Evolutionary conservation across 164 flowering plant genomes (phyloP), one percentile per base, ranked within the genome.

Genomic region (Buxus sempervirens): DNA sequence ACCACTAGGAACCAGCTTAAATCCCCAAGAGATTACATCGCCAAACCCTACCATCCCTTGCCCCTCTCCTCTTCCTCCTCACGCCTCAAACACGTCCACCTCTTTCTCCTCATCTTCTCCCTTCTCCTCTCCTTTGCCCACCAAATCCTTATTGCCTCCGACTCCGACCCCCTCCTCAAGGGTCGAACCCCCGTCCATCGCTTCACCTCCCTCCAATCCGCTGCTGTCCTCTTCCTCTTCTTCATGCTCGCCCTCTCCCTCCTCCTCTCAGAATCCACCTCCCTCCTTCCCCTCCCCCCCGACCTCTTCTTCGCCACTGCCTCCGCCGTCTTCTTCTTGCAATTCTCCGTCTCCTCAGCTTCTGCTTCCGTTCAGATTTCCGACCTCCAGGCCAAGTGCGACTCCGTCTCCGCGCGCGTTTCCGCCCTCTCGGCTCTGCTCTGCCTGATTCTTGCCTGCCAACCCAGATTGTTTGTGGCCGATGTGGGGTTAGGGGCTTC

Each of bases 141-240:
- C 85, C 88, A 90, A 41, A 36, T 70, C 70, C 19, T 84, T 42
- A 36, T 76, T 71, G 84, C 98, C 66, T 54, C 79, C 71, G 69
- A 75, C 67, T 32, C 96, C 56, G 96, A 90, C 65, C 97, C 96
- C 0, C 90, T 92, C 69, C 78, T 91, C 76, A 80, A 82, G 56
- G 97, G 98, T 65, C 68, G 70, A 65, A 82, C 96, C 63, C 91
- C 97, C 22, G 91, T 92, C 75, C 93, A 88, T 84, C 90, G 69
- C 65, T 83, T 92, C 85, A 75, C 87, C 73, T 84, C 96, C 48
- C 90, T 88, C 72, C 95, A 83, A 32, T 78, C 84, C 66, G 83
- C 95, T 41, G 85, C 88, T 61, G 77, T 88, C 38, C 73, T 85
- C 77, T 77, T 88, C 83, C 87, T 85, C 78, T 89, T 87, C 81